Evolutionary conservation across 2,329 filamentous ascomycete species (phyloP), one percentile per base, ranked within the genome.

Genomic region (Ilyonectria destructans): DNA sequence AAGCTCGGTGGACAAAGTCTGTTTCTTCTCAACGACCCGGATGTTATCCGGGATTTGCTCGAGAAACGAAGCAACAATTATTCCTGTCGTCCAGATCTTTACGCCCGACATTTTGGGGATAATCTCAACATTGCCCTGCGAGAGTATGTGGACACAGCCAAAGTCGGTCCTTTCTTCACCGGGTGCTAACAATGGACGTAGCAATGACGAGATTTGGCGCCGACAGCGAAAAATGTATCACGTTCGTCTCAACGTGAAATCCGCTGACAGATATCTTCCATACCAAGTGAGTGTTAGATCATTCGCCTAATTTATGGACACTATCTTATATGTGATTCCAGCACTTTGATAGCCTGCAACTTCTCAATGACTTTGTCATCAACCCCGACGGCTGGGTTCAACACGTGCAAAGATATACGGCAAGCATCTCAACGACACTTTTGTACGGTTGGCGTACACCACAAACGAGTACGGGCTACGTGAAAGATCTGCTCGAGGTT

Each of bases 21-120:
- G 1, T 59, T 59, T 29, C 19, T 59, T 1, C 43, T 59, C 2
- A 59, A 59, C 19, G 57, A 59, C 12, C 57, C 57, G 2, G 31
- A 1, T 10, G 57, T 59, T 17, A 51, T 59, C 31, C 45, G 57
- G n/a, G 45, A 59, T 15, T 29, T 59, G n/a, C 31, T 59, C 5
- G 57, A 59, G 21, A 59, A 59, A 6, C 46, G 57, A n/a, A 59
- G 57, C 31, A 59, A 59, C 10, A 59, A 59, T 5, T 59, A 59
- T n/a, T 59, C 57, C 2, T 59, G 57, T n/a, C 57, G 57, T 9
- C 57, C 57, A 6, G 57, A 59, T n/a, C 31, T 59, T 12, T 59
- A 59, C 8, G 46, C 46, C 37, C 29, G 57, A 29, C 57, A 59
- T 10, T 59, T 59, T 19, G 57, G 57, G 5, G 57, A 59, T 17